Conservation (phyloP, 2,329 filamentous ascomycete genomes). For the Hypoxylon sp. region DNA sequence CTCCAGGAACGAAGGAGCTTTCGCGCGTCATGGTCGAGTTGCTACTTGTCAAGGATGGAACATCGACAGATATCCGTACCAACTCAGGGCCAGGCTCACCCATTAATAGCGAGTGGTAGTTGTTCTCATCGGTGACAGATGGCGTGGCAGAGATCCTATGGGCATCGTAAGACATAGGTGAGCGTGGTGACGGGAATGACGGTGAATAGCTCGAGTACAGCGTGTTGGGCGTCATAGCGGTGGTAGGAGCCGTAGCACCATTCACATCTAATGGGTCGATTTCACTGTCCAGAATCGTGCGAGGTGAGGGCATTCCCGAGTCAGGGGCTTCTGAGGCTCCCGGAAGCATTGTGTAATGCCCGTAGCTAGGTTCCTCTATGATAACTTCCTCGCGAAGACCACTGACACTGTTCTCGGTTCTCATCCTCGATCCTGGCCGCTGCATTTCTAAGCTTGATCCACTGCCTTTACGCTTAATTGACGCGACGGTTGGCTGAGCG, state of each 20-base stretch:
- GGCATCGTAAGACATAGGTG: constrained; percentile 76
- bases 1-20: constrained; percentile 62
- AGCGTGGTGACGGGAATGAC: constrained; percentile 76
- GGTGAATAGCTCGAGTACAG: constrained; percentile 74
- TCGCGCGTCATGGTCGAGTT: constrained; percentile 81
- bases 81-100: constrained; percentile 79
- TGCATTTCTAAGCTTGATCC: constrained; percentile 58
- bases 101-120: constrained; percentile 76
- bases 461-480: constrained; percentile 60
- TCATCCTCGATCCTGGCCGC: constrained; percentile 55
- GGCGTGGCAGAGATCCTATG: constrained; percentile 80
- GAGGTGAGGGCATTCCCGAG: constrained; percentile 60
- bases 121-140: constrained; percentile 77
- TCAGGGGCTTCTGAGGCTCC: constrained; percentile 53
- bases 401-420: constrained; percentile 61
- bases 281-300: constrained; percentile 58
- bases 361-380: constrained; percentile 56
- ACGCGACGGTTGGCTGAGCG: constrained; percentile 24
- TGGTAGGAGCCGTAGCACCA: constrained; percentile 58
- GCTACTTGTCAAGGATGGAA: constrained; percentile 79
- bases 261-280: constrained; percentile 64
- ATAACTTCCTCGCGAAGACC: constrained; percentile 66
- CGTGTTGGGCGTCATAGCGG: constrained; percentile 65
- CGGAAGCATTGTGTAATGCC: constrained; percentile 53
- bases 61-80: constrained; percentile 75